A percentile compares a stretch with the other conserved stretches of the same genome.
Evolutionary conservation across 148 eudicot species (phyloP).

Genomic region (Bassia scoparia): DNA sequence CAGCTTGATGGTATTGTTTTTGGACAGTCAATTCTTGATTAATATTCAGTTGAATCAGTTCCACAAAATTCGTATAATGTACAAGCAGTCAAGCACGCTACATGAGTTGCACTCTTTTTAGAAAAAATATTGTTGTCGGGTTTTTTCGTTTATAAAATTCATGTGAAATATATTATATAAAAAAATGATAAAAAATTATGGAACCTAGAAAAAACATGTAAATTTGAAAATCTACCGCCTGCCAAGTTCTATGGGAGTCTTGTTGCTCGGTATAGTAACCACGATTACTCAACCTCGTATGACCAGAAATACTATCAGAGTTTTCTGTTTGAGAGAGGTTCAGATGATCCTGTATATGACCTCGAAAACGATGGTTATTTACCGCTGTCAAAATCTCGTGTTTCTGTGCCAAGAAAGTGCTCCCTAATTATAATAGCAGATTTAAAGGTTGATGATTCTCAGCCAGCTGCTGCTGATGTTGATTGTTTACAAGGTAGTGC

Average conservation of each 20-base stretch:
- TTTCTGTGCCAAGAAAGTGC: background rate
- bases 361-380: too few species aligned
- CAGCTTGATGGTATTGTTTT: constrained; percentile 12
- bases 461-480: too few species aligned
- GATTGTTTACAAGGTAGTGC: background rate
- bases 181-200: too few species aligned
- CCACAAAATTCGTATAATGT: too few species aligned
- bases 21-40: constrained; percentile 1
- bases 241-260: background rate
- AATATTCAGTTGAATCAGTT: too few species aligned
- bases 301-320: background rate
- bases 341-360: background rate
- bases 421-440: background rate
- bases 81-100: too few species aligned
- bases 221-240: too few species aligned
- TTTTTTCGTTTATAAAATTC: too few species aligned
- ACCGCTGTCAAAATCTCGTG: background rate
- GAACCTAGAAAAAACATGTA: too few species aligned
- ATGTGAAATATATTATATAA: too few species aligned
- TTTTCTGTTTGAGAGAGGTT: background rate
- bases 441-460: background rate
- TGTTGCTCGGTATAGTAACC: background rate
- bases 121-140: too few species aligned
- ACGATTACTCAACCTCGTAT: background rate
- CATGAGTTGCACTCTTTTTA: too few species aligned